Evolutionary conservation across 495 filamentous ascomycete genomes (phyloP).

Genomic region (Penicillium lividum): DNA sequence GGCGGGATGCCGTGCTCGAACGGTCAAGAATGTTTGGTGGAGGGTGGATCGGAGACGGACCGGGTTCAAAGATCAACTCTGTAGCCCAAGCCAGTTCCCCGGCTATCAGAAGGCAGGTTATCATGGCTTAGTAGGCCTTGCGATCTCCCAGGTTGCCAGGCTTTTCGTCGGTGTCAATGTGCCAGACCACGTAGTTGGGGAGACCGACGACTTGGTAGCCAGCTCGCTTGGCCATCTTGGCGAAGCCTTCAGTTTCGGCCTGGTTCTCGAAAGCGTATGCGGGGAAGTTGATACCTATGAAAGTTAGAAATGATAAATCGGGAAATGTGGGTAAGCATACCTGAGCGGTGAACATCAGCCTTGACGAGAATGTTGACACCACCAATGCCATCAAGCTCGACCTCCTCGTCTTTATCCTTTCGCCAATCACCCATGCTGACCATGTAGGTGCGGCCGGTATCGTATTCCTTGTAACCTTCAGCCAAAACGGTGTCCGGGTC

Average conservation of each 20-base stretch:
- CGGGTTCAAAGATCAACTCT: constrained; percentile 30
- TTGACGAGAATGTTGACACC: constrained; percentile 98
- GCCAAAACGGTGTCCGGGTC: constrained; percentile 78
- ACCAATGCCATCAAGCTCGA: constrained; percentile 92
- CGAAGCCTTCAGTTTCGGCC: constrained; percentile 97
- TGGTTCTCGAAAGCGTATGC: constrained; percentile 98
- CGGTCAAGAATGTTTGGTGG: constrained; percentile 11
- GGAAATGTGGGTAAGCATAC: constrained; percentile 45
- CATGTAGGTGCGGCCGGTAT: constrained; percentile 86
- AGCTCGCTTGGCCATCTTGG: constrained; percentile 96
- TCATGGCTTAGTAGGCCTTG: constrained; percentile 42
- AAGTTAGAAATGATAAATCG: neutral
- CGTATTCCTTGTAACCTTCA: constrained; percentile 93
- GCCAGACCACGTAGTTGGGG: constrained; percentile 98
- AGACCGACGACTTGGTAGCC: constrained; percentile 90
- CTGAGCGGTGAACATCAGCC: constrained; percentile 92
- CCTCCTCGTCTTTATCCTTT: constrained; percentile 83
- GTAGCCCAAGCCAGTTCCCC: constrained; percentile 14
- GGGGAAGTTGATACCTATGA: constrained; percentile 90
- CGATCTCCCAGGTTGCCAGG: constrained; percentile 66
- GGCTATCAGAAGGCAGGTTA: constrained; percentile 11
- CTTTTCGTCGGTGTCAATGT: constrained; percentile 98
- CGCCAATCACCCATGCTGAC: constrained; percentile 88
- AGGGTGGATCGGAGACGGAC: constrained; percentile 19
- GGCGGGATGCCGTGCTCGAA: constrained; percentile 7